These are phyloP conservation scores for Ehretia macrophylla DNA, from an alignment of 257 asterid species.

Conservation along the genomic window DNA sequence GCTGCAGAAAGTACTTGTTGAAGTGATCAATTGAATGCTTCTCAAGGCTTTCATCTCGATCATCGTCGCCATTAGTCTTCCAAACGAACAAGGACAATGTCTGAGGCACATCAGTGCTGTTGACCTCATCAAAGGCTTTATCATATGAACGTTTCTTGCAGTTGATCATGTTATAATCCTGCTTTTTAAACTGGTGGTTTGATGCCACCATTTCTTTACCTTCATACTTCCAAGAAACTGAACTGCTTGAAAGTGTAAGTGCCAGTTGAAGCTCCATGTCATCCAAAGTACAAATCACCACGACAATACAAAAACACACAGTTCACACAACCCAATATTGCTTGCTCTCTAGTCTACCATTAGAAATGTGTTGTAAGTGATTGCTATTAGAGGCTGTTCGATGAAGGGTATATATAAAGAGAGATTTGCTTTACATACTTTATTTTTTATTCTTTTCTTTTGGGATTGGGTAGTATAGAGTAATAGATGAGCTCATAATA, in stretches of 20 bases:
- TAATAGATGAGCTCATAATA: too few species aligned
- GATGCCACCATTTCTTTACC: neutral
- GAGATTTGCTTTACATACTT: neutral
- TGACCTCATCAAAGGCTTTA: slow-evolving; percentile 19
- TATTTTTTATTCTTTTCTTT: too few species aligned
- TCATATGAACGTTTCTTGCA: slow-evolving; percentile 28
- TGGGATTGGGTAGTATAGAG: neutral
- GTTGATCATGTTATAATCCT: neutral
- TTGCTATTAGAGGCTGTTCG: neutral
- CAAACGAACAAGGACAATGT: slow-evolving; percentile 42
- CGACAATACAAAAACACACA: neutral
- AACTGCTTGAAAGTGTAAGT: slow-evolving; percentile 32
- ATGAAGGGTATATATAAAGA: neutral
- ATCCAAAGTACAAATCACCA: neutral
- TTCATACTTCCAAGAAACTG: neutral
- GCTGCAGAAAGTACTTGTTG: slow-evolving; percentile 7
- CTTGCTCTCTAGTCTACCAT: neutral
- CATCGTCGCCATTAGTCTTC: slow-evolving; percentile 19
- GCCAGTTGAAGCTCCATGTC: slow-evolving; percentile 53
- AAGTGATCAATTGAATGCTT: slow-evolving; percentile 5
- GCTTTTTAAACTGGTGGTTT: neutral
- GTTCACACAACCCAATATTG: neutral
- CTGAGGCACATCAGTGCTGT: slow-evolving; percentile 19
- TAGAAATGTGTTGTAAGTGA: too few species aligned
- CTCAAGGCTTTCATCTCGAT: slow-evolving; percentile 13